Evolutionary conservation across 177 flowering plant genomes (phyloP).

Genomic region (Telopea speciosissima): DNA sequence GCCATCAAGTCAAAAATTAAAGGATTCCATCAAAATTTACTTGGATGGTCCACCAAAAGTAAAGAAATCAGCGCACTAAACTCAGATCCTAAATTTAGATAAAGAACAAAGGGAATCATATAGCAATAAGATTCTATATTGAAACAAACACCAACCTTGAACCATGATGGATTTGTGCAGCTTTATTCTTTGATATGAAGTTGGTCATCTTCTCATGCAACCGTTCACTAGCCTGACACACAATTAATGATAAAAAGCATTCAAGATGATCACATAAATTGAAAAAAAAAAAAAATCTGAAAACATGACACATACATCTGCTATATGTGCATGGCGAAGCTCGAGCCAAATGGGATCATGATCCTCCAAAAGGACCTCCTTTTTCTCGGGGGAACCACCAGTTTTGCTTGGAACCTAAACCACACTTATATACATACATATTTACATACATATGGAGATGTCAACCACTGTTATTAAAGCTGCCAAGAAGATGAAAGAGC

Average conservation of each 20-base stretch:
- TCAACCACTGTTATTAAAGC: background rate
- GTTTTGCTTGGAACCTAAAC: constrained; percentile 71
- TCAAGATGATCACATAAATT: background rate
- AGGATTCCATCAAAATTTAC: no score
- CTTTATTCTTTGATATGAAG: constrained; percentile 89
- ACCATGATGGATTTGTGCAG: constrained; percentile 88
- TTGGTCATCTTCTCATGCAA: constrained; percentile 92
- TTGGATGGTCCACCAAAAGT: no score
- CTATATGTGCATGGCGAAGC: constrained; percentile 96
- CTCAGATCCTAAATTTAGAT: no score
- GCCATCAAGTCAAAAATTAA: no score
- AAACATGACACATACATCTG: constrained; percentile 61
- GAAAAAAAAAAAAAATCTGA: background rate
- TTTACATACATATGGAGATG: background rate
- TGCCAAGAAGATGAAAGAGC: background rate
- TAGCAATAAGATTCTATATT: background rate
- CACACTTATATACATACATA: background rate
- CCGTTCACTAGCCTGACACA: constrained; percentile 83
- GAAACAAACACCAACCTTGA: constrained; percentile 45
- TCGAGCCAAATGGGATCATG: constrained; percentile 99
- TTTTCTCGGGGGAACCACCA: constrained; percentile 77
- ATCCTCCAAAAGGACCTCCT: constrained; percentile 96
- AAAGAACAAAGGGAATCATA: background rate
- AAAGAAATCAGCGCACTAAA: no score
- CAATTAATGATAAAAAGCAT: constrained; percentile 14